Conservation (phyloP, 768 basidiomycete species). For the Sporobolomyces phaffii region DNA sequence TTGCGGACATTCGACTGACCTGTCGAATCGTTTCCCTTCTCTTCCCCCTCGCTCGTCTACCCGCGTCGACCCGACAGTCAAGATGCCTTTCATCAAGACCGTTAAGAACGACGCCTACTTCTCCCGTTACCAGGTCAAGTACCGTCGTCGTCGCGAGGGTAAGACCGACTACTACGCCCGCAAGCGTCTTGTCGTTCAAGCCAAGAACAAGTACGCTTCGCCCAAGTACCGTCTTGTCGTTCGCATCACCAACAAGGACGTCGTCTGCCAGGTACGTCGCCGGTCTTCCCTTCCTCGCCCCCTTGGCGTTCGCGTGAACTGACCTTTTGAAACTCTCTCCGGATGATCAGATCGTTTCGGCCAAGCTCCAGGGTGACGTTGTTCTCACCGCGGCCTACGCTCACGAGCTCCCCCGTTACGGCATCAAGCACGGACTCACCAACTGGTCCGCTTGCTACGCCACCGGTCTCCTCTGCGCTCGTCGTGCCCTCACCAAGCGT, state of each 20-base stretch:
- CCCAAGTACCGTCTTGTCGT: conserved; percentile 98
- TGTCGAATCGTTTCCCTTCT: background rate
- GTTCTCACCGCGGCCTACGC: conserved; percentile 82
- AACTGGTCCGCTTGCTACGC: conserved; percentile 99
- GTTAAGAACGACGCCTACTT: conserved; percentile 96
- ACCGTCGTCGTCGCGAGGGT: conserved; percentile 84
- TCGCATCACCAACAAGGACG: conserved; percentile 95
- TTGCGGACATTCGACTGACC: too few species aligned
- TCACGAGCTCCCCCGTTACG: conserved; percentile 85
- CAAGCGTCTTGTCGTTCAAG: conserved; percentile 92
- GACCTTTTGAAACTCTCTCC: background rate
- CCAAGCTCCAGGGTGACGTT: conserved; percentile 95
- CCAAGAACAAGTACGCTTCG: conserved; percentile 99
- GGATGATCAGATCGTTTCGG: conserved; percentile 67
- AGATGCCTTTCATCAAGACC: conserved; percentile 90
- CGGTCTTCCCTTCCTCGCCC: background rate
- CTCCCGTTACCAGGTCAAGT: conserved; percentile 74
- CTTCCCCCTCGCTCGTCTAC: background rate
- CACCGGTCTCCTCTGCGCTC: conserved; percentile 88
- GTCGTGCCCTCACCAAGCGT: conserved; percentile 85
- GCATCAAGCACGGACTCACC: conserved; percentile 95
- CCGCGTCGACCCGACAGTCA: conserved; percentile 8
- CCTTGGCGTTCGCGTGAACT: background rate
- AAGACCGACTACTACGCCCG: conserved; percentile 99
- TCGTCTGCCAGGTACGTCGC: conserved; percentile 63